Base-by-base conservation (phyloP, 305 asterid genomes). In the Petunia hybrid region DNA sequence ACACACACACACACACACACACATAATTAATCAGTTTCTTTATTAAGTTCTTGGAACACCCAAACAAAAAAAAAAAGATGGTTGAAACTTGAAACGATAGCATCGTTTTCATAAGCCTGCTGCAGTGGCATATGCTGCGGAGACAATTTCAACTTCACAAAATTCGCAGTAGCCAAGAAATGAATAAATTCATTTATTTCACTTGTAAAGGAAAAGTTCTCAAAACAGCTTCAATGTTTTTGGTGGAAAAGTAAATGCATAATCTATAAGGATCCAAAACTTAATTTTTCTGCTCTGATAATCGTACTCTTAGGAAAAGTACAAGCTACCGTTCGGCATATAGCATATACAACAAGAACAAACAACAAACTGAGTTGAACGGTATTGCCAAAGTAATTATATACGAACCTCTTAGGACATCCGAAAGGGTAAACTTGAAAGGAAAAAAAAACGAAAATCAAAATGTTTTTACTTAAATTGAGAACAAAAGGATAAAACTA, bases 391-490 rank as follows among this genome's bases (percentile, higher is more conserved):
- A 87, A 80, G 48, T 63, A 42, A 80, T 1, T 67, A 62, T 53
- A 79, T 42, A 66, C 38, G 80, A 75, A 86, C 76, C 86, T 78
- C 84, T 82, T 83, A 62, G 85, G 71, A 73, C 84, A 13, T 41
- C 40, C 63, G 76, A 88, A 87, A 84, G 87, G 89, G 85, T 81
- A 67, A 79, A 73, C 81, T 68, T 43, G 35, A 67, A 61, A 76
- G 60, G 53, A 74, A 60, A 63, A 42, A 57, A 10, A 56, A 61
- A 53, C 45, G 12, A 31, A 71, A 40, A 39, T 42, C 6, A 5
- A 41, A n/a, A 8, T n/a, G 8, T 4, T 4, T 6, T 13, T 4
- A 7, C 6, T 39, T 3, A 1, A 40, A 22, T 22, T 22, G 31
- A 12, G 7, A 40, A 66, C 5, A 1, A 65, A 36, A 3, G 9